Percentiles rank a stretch among this genome's conserved stretches.
Conservation (phyloP, 2,329 filamentous ascomycete species). For the Calonectria montana region DNA sequence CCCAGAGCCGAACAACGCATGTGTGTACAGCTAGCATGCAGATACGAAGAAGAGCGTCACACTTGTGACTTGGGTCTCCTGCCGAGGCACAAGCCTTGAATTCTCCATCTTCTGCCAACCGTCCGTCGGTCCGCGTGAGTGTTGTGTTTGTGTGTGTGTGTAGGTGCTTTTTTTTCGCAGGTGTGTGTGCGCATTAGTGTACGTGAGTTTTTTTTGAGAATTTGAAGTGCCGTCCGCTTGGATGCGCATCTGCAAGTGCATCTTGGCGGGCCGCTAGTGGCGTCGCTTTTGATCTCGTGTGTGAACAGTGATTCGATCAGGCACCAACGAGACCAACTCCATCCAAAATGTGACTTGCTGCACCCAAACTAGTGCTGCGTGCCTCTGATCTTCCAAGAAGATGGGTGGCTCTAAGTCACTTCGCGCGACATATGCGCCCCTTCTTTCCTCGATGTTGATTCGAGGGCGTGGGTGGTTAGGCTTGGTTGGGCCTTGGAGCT, state of each 20-base stretch:
- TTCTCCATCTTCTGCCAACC: neutral
- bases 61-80: neutral
- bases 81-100: neutral
- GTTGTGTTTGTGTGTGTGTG: neutral
- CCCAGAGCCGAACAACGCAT: neutral
- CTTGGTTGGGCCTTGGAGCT: neutral
- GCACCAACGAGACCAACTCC: neutral
- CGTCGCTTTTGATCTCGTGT: neutral
- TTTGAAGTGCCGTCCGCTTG: neutral
- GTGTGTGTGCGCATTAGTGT: neutral
- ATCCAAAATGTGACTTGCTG: neutral
- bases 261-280: slow-evolving; percentile 1
- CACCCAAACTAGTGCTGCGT: neutral
- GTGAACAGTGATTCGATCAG: neutral
- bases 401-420: neutral
- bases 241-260: neutral
- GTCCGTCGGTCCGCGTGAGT: neutral
- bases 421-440: neutral
- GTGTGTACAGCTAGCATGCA: neutral
- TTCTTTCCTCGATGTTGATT: neutral
- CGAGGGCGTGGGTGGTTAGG: neutral
- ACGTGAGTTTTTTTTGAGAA: neutral
- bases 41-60: slow-evolving; percentile 6
- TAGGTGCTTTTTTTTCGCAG: neutral
- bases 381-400: neutral